Conservation (phyloP, 345 rosid species). For the Ricinus communis region DNA sequence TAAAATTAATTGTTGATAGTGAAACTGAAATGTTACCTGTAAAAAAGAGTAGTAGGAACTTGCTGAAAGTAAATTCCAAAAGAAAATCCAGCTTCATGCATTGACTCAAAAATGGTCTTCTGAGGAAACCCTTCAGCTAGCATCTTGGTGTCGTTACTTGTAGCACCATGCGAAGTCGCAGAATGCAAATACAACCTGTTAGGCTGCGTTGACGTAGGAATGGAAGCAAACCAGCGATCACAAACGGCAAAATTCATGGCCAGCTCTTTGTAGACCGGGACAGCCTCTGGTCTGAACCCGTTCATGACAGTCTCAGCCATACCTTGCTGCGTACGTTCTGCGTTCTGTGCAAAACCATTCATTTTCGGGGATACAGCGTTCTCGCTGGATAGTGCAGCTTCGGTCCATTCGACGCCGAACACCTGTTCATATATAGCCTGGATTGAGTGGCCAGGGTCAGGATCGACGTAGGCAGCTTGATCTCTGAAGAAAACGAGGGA, state of each 20-base stretch:
- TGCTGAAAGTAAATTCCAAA: slow-evolving; percentile 58
- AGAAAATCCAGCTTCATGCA: slow-evolving; percentile 50
- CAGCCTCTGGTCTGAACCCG: slow-evolving; percentile 41
- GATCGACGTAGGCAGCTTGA: slow-evolving; percentile 62
- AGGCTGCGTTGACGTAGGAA: slow-evolving; percentile 64
- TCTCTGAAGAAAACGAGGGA: slow-evolving; percentile 41
- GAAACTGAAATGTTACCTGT: slow-evolving; percentile 37
- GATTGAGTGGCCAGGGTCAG: slow-evolving; percentile 83
- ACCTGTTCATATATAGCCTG: slow-evolving; percentile 90
- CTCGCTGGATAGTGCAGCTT: slow-evolving; percentile 12
- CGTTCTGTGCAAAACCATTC: slow-evolving; percentile 72
- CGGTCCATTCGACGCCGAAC: slow-evolving; percentile 67
- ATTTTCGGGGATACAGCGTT: slow-evolving; percentile 31
- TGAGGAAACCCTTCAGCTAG: slow-evolving; percentile 58
- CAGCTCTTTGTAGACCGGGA: slow-evolving; percentile 43
- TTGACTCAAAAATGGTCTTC: slow-evolving; percentile 58
- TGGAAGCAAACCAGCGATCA: slow-evolving; percentile 64
- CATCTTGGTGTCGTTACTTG: slow-evolving; percentile 42
- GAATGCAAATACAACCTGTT: slow-evolving; percentile 57
- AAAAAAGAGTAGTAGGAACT: slow-evolving; percentile 56
- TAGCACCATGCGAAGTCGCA: slow-evolving; percentile 63
- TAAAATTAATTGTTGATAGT: too few species aligned
- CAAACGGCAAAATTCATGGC: slow-evolving; percentile 36
- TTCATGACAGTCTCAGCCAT: slow-evolving; percentile 59
- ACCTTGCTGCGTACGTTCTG: slow-evolving; percentile 43